phyloP scores from a whole-genome alignment of 352 stramenopile species.

The Globisporangium canariense region DNA sequence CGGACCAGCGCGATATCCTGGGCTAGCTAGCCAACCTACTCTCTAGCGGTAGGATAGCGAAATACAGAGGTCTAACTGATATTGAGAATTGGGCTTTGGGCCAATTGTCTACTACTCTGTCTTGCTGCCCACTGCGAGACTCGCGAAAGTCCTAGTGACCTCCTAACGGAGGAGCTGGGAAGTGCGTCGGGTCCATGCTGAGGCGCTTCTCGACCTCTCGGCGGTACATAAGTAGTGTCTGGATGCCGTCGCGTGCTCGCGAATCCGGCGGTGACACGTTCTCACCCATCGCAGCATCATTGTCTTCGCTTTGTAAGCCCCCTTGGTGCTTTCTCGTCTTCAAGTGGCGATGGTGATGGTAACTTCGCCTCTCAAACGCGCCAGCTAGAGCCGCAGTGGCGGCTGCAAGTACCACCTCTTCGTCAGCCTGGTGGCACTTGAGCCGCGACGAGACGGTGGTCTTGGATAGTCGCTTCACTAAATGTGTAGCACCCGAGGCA shows the following conservation, averaged over 20 bases:
- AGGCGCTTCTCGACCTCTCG: slow-evolving; percentile 61
- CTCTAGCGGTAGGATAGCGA: neutral
- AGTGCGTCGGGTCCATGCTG: slow-evolving; percentile 26
- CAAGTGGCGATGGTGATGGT: neutral
- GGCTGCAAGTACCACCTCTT: slow-evolving; percentile 15
- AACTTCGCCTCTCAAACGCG: slow-evolving; percentile 10
- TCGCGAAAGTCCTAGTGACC: neutral
- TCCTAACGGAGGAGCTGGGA: neutral
- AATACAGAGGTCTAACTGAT: too few relatives aligned
- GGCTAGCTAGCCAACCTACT: slow-evolving; percentile 17
- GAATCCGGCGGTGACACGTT: slow-evolving; percentile 18
- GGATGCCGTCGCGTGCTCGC: slow-evolving; percentile 43
- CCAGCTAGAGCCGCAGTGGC: slow-evolving; percentile 6
- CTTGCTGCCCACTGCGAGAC: too few relatives aligned
- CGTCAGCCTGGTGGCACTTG: slow-evolving; percentile 21
- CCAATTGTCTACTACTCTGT: too few relatives aligned
- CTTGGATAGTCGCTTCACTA: slow-evolving; percentile 48
- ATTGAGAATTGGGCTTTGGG: too few relatives aligned
- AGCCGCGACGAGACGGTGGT: slow-evolving; percentile 53
- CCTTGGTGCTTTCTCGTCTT: neutral
- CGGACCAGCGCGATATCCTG: slow-evolving; percentile 34
- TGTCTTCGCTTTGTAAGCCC: neutral
- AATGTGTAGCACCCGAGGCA: slow-evolving; percentile 24
- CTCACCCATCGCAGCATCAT: neutral
- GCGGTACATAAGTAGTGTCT: slow-evolving; percentile 59